These are phyloP conservation scores for Cunninghamia lanceolata DNA, from an alignment of 75 land plant species.

Conservation along the genomic window DNA sequence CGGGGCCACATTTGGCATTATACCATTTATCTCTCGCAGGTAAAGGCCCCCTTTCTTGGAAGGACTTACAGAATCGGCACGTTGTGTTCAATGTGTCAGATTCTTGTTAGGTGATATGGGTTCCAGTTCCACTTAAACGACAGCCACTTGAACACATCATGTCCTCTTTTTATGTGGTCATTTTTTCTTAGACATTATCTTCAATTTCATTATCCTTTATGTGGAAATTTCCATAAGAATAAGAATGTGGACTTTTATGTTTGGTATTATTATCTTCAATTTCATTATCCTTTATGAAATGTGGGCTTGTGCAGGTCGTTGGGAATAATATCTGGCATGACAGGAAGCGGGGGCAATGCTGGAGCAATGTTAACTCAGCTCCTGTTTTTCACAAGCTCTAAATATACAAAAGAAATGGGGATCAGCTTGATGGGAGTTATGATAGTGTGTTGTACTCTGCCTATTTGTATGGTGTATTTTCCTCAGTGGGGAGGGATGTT, in stretches of 20 bases:
- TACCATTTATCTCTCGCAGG: constrained; percentile 78
- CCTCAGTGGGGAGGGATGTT: constrained; percentile 85
- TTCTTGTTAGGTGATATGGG: background rate
- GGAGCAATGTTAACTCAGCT: constrained; percentile 69
- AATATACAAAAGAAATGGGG: constrained; percentile 49
- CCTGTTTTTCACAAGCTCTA: constrained; percentile 56
- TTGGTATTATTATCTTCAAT: too few species aligned
- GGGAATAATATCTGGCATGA: constrained; percentile 66
- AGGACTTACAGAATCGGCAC: background rate
- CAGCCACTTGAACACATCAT: background rate
- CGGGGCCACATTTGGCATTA: constrained; percentile 76
- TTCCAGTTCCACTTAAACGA: background rate
- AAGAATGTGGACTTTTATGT: constrained; percentile 8
- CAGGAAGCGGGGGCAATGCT: constrained; percentile 73
- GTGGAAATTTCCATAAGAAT: background rate
- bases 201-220: too few species aligned
- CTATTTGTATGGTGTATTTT: constrained; percentile 51
- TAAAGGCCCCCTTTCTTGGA: constrained; percentile 1
- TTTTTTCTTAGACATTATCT: background rate
- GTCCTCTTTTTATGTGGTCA: background rate
- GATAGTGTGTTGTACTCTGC: constrained; percentile 52
- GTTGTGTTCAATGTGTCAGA: too few species aligned
- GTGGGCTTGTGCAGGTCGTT: constrained; percentile 19
- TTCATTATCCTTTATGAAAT: too few species aligned
- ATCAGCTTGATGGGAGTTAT: constrained; percentile 58